Percentiles rank a stretch among this genome's conserved stretches.
phyloP scores from a whole-genome alignment of 148 eudicot species.

The Rhododendron griersonianum region DNA sequence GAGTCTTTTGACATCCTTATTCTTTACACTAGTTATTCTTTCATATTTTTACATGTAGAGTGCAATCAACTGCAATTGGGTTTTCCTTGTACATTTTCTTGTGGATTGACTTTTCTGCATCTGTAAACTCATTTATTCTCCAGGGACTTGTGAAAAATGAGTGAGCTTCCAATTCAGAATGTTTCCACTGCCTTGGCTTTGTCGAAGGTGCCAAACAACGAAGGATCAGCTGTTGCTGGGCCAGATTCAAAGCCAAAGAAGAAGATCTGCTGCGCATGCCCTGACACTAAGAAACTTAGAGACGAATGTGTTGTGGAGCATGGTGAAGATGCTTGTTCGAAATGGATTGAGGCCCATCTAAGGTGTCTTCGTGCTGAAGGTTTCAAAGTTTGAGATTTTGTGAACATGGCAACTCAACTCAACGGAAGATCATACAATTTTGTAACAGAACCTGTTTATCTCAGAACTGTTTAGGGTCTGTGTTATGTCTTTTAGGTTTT shows the following conservation, averaged over 20 bases:
- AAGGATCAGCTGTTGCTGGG: slow-evolving; percentile 24
- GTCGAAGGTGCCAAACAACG: slow-evolving; percentile 21
- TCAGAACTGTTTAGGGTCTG: not conserved
- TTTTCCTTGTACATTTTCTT: not conserved
- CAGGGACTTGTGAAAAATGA: slow-evolving; percentile 26
- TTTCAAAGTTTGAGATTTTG: slow-evolving; percentile 53
- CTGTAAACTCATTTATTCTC: not conserved
- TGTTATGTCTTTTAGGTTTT: not conserved
- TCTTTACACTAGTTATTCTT: not conserved
- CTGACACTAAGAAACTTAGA: slow-evolving; percentile 83
- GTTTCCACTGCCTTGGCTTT: slow-evolving; percentile 13
- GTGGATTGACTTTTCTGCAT: not conserved
- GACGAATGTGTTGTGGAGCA: slow-evolving; percentile 89
- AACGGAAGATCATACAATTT: slow-evolving; percentile 5
- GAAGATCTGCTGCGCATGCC: slow-evolving; percentile 96
- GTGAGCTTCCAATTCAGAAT: slow-evolving; percentile 25
- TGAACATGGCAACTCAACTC: not conserved
- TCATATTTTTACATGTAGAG: not conserved
- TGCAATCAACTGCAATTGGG: not conserved
- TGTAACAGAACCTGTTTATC: not conserved
- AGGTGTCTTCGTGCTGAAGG: slow-evolving; percentile 92
- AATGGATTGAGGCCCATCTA: slow-evolving; percentile 90
- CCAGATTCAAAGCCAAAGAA: slow-evolving; percentile 71
- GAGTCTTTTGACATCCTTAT: not conserved
- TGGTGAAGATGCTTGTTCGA: slow-evolving; percentile 78